Evolutionary conservation across 78 protist species (phyloP).

Genomic region (Bigelowiella natans): DNA sequence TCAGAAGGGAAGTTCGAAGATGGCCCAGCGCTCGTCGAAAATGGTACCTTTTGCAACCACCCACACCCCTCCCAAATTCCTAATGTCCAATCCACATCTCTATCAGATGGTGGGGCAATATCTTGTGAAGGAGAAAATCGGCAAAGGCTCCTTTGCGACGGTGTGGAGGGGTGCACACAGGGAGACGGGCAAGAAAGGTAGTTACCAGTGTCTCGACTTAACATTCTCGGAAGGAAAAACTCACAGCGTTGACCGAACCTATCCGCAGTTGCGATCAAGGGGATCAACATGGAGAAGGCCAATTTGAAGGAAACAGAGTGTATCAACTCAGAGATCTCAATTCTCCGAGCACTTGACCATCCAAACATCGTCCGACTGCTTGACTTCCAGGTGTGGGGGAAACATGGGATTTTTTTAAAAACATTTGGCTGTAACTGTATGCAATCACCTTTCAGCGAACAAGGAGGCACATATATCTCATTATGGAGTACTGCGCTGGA

Average conservation of each 20-base stretch:
- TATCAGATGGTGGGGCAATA: neutral
- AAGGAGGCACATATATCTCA: neutral
- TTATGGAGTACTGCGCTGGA: neutral
- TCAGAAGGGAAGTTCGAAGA: too few species aligned
- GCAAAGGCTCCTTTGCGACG: conserved; percentile 12
- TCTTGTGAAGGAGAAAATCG: neutral
- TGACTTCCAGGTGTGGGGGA: neutral
- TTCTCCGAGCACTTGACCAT: conserved; percentile 7
- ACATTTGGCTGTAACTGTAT: neutral
- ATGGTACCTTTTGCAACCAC: too few species aligned
- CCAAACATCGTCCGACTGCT: conserved; percentile 9
- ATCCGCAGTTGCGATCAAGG: conserved; percentile 8
- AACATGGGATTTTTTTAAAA: too few species aligned
- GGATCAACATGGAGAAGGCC: neutral
- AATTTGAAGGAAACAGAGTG: neutral
- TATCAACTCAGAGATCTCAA: conserved; percentile 11
- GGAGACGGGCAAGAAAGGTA: neutral
- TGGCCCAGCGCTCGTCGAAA: too few species aligned
- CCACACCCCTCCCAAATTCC: too few species aligned
- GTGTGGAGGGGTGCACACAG: conserved; percentile 23
- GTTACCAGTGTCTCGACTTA: neutral
- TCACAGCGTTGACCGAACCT: neutral
- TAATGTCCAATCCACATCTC: too few species aligned
- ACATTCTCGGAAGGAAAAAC: neutral
- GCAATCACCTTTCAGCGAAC: neutral